phyloP scores from a whole-genome alignment of 1,284 basidiomycete genomes.

The Microbotryum scabiosae region DNA sequence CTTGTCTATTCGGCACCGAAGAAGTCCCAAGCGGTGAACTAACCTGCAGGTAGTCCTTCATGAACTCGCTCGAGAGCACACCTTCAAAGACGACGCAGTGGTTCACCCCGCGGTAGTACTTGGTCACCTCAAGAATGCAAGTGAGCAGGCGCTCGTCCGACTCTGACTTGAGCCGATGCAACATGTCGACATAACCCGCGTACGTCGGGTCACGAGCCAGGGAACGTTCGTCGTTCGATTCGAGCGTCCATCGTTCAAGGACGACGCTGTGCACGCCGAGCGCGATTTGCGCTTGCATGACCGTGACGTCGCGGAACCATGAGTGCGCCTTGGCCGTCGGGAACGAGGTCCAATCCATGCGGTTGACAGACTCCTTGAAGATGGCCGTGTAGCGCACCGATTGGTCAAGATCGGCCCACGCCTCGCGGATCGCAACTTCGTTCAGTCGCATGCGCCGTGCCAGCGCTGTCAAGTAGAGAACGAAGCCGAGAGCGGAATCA shows the following conservation, averaged over 20 bases:
- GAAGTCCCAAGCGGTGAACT: neutral
- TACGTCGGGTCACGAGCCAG: neutral
- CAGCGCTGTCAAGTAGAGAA: neutral
- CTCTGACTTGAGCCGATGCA: slow-evolving; percentile 9
- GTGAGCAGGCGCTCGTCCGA: slow-evolving; percentile 14
- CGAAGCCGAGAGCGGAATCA: too few relatives aligned
- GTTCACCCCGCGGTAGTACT: neutral
- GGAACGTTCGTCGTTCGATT: slow-evolving; percentile 6
- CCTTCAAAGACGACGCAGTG: neutral
- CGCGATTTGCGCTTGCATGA: slow-evolving; percentile 15
- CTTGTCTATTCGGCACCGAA: too few relatives aligned
- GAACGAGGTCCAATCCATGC: neutral
- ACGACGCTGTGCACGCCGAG: slow-evolving; percentile 17
- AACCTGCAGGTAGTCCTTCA: slow-evolving; percentile 1
- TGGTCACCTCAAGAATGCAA: slow-evolving; percentile 7
- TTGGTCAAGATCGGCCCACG: slow-evolving; percentile 21
- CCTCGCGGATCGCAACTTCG: neutral
- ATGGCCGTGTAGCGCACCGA: slow-evolving; percentile 1
- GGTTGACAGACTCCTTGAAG: slow-evolving; percentile 13
- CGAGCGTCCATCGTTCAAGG: neutral
- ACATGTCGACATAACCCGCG: slow-evolving; percentile 11
- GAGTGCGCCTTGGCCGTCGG: slow-evolving; percentile 7
- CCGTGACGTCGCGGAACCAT: slow-evolving; percentile 27
- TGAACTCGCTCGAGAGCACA: neutral
- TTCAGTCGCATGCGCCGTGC: slow-evolving; percentile 10